Evolutionary conservation across 805 yeast species (phyloP), one percentile per base, ranked within the genome.

Genomic region (Starmerella sp.): DNA sequence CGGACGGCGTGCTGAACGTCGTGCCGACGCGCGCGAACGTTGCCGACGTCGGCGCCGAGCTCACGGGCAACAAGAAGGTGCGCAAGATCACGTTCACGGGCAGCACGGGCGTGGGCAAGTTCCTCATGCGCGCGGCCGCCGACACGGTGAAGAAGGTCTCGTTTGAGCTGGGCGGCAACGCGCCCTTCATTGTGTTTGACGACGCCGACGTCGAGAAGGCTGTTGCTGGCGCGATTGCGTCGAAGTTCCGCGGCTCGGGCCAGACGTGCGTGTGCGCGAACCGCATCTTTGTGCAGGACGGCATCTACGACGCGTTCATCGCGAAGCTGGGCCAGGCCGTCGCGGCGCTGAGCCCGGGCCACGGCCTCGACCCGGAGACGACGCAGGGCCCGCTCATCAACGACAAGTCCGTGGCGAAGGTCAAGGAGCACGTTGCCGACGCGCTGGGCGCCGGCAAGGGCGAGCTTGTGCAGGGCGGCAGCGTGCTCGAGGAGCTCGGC

Each of bases 181-280:
- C 91, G 15, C 90, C 93, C 4, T 79, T 84, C 61, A 77, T 84
- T 54, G 82, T 84, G 3, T 84, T 84, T 67, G 81, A 82, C 53
- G 90, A 84, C 65, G 88, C 87, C 10, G 79, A 83, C 58, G 61
- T 84, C 22, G 83, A 79, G 55, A 69, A 72, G 43, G 91, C 91
- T 0, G 80, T 84, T 14, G 75, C 75, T n/a, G 86, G 81, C 42
- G 78, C 86, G 2, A 66, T 84, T 56, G 80, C 77, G 8, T 77
- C 82, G 58, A 86, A 85, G 67, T 82, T 84, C 70, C 76, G 93
- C 66, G 83, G 84, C 31, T 76, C 83, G 44, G 93, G 93, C 57
- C 93, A 85, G 69, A 84, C 90, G 5, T 86, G 95, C 70, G 84
- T 84, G 42, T 83, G 89, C 66, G 88, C 89, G 47, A 84, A 84